Base-by-base conservation (phyloP, 2,329 filamentous ascomycete genomes). In the Ilyonectria mors-panacis region DNA sequence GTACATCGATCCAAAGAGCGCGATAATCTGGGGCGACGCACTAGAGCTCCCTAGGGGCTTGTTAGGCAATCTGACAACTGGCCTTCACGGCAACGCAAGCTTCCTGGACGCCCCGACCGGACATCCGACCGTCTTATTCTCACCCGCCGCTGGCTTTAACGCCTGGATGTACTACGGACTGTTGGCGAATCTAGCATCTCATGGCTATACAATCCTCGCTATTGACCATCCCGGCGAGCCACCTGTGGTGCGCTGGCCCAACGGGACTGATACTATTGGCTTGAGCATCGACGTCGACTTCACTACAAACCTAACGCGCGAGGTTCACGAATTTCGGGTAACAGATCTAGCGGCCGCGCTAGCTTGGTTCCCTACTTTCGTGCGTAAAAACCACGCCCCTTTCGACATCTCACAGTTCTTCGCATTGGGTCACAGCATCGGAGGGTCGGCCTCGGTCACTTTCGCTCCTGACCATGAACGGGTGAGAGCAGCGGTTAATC, bases 121-220 rank as follows among this genome's bases (percentile, higher is more conserved):
- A 13, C 45, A 13, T 21, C 6, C 45, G 8, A 47, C 45, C 10
- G 26, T 47, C 5, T 21, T 47, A 10, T 47, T 47, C 45, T 47
- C 45, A 2, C 45, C 45, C 15, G 45, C 12, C 21, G 45, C 19
- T 13, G 45, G 45, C 12, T 19, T 47, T 4, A 47, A 47, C 6
- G 45, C 45, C 21, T 47, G 45, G 21, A 47, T 47, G 45, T 47
- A 47, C 17, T 47, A 47, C 13, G 45, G 45, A 13, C 45, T 47
- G 4, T 13, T 47, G 3, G 45, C 45, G 8, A 13, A 47, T 21
- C 12, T 26, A 6, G 45, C 45, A 47, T 47, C 45, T 23, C 45
- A 3, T 13, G 45, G 45, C 12, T 47, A 47, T 21, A 47, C 45
- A 1, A 21, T 47, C 13, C 23, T 47, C 21, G 45, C 45, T 10